Evolutionary conservation across 75 land plant species (phyloP), one percentile per base, ranked within the genome.

Genomic region (Picea sitchensis): DNA sequence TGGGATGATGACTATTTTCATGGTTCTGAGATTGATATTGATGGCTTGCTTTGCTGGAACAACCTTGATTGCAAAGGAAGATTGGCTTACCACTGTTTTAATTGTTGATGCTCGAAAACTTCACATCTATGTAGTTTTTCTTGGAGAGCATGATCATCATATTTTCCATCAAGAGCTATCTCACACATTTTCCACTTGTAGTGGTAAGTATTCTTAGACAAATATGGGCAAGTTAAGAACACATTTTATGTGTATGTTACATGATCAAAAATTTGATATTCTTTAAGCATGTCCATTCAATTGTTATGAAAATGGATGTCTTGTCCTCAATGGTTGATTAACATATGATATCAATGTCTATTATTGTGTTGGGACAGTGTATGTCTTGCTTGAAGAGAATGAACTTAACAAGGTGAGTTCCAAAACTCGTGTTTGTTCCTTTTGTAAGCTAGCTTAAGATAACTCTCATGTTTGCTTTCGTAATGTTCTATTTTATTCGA

Each of bases 31-130:
- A n/a, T n/a, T n/a, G n/a, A n/a, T n/a, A n/a, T n/a, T n/a, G n/a
- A n/a, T n/a, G n/a, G n/a, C 38, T 3, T 36, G 38, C 38, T 36
- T 36, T 36, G 2, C 38, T 77, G 44, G 26, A 51, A 76, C 89
- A 98, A 98, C 88, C 92, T 98, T 82, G 98, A 93, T 98, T 82
- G 99, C 98, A 36, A 98, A 98, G 79, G 99, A 95, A 86, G 99
- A 96, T 63, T 95, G 91, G 81, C 94, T 98, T 62, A 91, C 96
- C 31, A 98, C 95, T 82, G 99, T 98, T 13, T 95, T 96, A 14
- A 93, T 98, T 86, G 99, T 95, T 86, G 98, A 98, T 75, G 95
- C 95, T 77, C 99, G 95, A 75, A 98, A 98, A 84, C 94, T 98
- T 60, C 99, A 98, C 71, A 98, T 98, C 13, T 96, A 98, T 63